These are phyloP conservation scores for Magnusiomyces tetraspermus DNA, from an alignment of 1,139 yeast genomes.

Conservation along the genomic window DNA sequence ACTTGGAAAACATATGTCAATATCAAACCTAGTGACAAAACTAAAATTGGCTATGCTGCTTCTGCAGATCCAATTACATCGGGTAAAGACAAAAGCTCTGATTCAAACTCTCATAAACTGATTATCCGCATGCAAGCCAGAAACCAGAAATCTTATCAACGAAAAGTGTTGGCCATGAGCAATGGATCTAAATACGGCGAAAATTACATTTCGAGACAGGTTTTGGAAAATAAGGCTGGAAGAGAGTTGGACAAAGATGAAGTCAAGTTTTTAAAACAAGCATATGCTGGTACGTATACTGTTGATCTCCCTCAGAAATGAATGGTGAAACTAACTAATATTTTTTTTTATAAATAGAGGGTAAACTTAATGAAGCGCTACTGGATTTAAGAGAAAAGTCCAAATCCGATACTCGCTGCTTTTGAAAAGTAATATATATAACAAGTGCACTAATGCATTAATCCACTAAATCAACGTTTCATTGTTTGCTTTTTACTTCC, in stretches of 20 bases:
- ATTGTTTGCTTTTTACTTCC: too few relatives aligned
- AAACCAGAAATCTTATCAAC: neutral
- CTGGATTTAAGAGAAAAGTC: slow-evolving; percentile 33
- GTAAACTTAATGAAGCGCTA: slow-evolving; percentile 37
- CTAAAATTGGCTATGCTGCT: slow-evolving; percentile 8
- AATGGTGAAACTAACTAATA: neutral
- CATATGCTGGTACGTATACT: slow-evolving; percentile 24
- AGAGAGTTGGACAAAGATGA: slow-evolving; percentile 27
- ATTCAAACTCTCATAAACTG: slow-evolving; percentile 12
- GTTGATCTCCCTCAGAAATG: neutral
- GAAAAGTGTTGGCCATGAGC: neutral
- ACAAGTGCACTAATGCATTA: too few relatives aligned
- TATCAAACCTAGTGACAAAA: slow-evolving; percentile 8
- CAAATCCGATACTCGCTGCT: slow-evolving; percentile 34
- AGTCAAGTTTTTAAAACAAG: slow-evolving; percentile 28
- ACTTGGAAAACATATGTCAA: slow-evolving; percentile 18
- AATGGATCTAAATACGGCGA: slow-evolving; percentile 6
- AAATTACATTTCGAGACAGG: slow-evolving; percentile 24
- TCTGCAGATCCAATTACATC: neutral
- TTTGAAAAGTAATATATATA: too few relatives aligned
- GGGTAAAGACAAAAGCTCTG: neutral
- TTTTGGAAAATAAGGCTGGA: slow-evolving; percentile 27
- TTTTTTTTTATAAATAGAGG: slow-evolving; percentile 21
- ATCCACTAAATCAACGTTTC: too few relatives aligned
- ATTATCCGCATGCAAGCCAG: slow-evolving; percentile 12